Base-by-base conservation (phyloP, 768 basidiomycete genomes). In the Myochromella boudieri region DNA sequence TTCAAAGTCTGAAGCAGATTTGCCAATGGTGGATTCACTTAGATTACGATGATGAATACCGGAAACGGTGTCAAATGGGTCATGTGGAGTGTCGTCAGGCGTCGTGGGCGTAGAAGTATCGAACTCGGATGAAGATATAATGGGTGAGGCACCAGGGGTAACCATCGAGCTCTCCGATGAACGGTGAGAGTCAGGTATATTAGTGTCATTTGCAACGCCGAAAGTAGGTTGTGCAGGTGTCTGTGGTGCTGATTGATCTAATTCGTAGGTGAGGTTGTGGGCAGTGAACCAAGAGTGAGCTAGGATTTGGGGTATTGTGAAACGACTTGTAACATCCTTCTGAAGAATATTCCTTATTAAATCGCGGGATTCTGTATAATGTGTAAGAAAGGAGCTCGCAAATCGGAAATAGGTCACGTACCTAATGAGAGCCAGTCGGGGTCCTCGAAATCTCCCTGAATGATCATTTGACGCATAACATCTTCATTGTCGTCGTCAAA, bases 391-490 rank as follows among this genome's bases (percentile, higher is more conserved):
- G 32, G 15, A 10, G 36, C n/a, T 34, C 27, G 25, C 24, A 48
- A 33, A 37, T 26, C 5, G 39, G 27, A 27, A 6, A 15, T 2
- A 39, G 27, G 14, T 7, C n/a, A 60, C 73, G 46, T 64, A 95
- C 95, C 91, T 58, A 76, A 68, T 22, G 91, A 90, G 14, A 98
- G 72, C 94, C 95, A 99, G 48, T 84, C 80, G 6, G 93, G 94
- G 60, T 97, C 90, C 52, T 95, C 91, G 60, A 89, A 98, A 36
- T 87, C 83, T 12, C 87, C 91, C 52, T 82, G 71, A 43, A 93
- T 82, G 51, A 99, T 89, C 65, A 89, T 86, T 42, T 75, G 70
- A 51, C 85, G 85, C 91, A 95, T 95, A 10, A 85, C 63, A 31
- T 67, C 65, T 67, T 93, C 91, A 61, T 94, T 85, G 47, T 95